phyloP scores from a whole-genome alignment of 768 basidiomycete genomes.

The Pluteus cervinus region DNA sequence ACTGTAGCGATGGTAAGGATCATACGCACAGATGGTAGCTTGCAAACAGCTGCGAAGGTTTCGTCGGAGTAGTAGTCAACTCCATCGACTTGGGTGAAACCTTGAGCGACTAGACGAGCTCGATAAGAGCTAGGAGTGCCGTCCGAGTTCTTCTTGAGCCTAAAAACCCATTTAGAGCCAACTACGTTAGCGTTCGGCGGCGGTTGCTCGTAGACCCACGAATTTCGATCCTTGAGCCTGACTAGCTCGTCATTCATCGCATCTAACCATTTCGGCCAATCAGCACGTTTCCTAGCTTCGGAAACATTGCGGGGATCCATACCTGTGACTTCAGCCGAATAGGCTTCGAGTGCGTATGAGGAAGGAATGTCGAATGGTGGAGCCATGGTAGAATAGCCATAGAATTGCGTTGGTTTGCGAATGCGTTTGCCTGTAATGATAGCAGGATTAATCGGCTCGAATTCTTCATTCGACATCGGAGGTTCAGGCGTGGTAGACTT shows the following conservation, averaged over 20 bases:
- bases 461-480: no score
- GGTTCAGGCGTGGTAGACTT: no score
- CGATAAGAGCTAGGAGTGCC: conserved; percentile 18
- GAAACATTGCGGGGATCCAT: conserved; percentile 1
- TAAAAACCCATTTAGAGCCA: conserved; percentile 28
- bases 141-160: conserved; percentile 24
- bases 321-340: not conserved
- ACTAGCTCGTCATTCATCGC: conserved; percentile 7
- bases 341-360: no score
- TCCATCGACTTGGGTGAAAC: not conserved
- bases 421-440: no score
- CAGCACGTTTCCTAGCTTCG: conserved; percentile 7
- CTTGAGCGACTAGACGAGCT: conserved; percentile 1
- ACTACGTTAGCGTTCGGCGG: conserved; percentile 13
- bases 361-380: no score
- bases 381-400: no score
- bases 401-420: no score
- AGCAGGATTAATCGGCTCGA: no score
- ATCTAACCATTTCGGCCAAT: conserved; percentile 4
- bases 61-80: conserved; percentile 1
- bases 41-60: not conserved
- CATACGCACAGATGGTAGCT: not conserved
- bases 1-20: not conserved
- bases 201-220: conserved; percentile 6
- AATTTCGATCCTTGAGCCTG: conserved; percentile 4